phyloP scores from a whole-genome alignment of 2,329 filamentous ascomycete species.

The Stagonosporopsis cucurbitacearum region DNA sequence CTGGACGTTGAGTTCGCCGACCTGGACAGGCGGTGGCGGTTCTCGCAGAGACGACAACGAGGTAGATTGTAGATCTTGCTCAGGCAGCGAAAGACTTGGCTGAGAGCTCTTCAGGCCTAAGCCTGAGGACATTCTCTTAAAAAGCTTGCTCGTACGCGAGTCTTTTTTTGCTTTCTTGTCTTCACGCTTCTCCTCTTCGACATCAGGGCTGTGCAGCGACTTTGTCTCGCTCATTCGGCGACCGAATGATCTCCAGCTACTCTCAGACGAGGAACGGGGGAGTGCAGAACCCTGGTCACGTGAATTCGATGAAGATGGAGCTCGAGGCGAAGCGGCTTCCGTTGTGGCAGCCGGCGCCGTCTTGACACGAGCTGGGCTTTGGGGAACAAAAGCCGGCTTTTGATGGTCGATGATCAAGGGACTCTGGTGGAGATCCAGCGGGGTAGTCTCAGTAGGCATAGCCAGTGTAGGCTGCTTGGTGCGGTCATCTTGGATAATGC shows the following conservation, averaged over 20 bases:
- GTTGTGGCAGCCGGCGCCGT: constrained; percentile 19
- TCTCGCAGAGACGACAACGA: constrained; percentile 45
- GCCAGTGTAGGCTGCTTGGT: constrained; percentile 39
- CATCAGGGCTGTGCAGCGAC: constrained; percentile 38
- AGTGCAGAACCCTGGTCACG: constrained; percentile 39
- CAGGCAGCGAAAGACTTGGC: constrained; percentile 48
- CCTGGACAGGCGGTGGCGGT: constrained; percentile 65
- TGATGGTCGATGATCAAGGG: constrained; percentile 71
- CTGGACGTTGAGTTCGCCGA: constrained; percentile 94
- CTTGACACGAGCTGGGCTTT: constrained; percentile 37
- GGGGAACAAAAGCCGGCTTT: constrained; percentile 32
- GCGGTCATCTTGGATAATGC: constrained; percentile 73
- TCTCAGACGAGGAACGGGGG: constrained; percentile 49
- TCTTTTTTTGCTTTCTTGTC: constrained; percentile 61
- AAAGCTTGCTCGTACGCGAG: constrained; percentile 65
- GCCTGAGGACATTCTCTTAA: constrained; percentile 69
- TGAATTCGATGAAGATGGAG: constrained; percentile 41
- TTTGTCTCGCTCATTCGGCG: constrained; percentile 48
- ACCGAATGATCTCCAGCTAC: constrained; percentile 47
- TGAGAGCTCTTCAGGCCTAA: constrained; percentile 59
- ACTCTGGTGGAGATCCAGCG: constrained; percentile 60
- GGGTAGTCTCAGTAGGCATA: constrained; percentile 59
- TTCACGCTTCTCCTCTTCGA: constrained; percentile 49
- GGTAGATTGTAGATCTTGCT: constrained; percentile 42
- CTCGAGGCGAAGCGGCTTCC: constrained; percentile 41